Conservation (phyloP, 2,329 filamentous ascomycete species). For the Microascus cirrosus region DNA sequence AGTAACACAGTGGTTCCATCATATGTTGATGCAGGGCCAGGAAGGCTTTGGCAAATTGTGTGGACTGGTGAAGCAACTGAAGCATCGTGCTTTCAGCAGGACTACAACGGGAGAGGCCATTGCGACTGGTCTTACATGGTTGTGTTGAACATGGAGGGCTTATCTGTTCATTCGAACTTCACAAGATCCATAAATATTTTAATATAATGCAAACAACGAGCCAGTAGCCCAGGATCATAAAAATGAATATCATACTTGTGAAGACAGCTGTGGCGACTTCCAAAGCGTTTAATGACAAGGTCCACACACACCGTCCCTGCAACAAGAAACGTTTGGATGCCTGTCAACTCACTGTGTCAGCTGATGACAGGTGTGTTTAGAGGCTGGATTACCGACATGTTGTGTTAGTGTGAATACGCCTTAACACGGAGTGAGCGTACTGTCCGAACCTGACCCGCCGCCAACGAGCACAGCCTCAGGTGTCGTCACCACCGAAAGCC, state of each 20-base stretch:
- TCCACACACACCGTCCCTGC: too few species aligned
- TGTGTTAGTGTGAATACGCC: not conserved
- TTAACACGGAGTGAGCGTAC: too few species aligned
- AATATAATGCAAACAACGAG: not conserved
- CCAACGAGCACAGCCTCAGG: slow-evolving; percentile 4
- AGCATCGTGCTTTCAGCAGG: not conserved
- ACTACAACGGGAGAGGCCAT: not conserved
- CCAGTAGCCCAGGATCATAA: not conserved
- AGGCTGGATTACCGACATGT: too few species aligned
- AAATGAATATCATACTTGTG: not conserved
- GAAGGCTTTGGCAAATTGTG: not conserved
- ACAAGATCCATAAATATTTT: not conserved
- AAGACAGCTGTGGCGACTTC: too few species aligned
- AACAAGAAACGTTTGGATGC: too few species aligned
- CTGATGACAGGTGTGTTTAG: too few species aligned
- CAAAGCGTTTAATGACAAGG: too few species aligned
- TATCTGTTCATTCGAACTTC: not conserved
- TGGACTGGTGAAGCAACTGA: not conserved
- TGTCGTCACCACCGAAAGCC: slow-evolving; percentile 4
- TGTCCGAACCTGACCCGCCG: not conserved
- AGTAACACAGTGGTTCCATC: not conserved
- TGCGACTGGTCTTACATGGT: not conserved
- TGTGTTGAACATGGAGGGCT: not conserved
- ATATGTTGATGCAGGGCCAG: not conserved
- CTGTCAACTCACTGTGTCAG: too few species aligned